These are phyloP conservation scores for Aspergillus diversus DNA, from an alignment of 495 filamentous ascomycete species.

Conservation along the genomic window DNA sequence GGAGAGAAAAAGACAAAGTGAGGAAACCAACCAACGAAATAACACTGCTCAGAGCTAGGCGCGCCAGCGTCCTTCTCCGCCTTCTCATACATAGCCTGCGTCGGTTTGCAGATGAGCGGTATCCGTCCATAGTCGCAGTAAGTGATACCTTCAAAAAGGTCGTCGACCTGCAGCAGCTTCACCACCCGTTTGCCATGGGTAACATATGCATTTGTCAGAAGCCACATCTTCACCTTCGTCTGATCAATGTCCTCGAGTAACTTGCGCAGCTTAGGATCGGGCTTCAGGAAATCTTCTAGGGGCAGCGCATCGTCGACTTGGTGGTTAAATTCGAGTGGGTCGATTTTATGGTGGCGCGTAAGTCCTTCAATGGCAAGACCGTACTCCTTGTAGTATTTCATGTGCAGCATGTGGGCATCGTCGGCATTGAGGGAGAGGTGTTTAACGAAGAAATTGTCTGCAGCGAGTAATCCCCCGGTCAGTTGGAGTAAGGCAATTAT, in stretches of 20 bases:
- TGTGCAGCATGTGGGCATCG: conserved; percentile 81
- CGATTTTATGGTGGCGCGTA: conserved; percentile 91
- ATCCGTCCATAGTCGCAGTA: conserved; percentile 80
- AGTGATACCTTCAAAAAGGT: conserved; percentile 90
- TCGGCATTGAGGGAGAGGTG: conserved; percentile 73
- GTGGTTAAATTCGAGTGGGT: conserved; percentile 91
- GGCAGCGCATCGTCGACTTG: conserved; percentile 96
- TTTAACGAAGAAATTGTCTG: conserved; percentile 77
- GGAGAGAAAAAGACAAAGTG: background rate
- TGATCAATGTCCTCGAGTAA: conserved; percentile 79
- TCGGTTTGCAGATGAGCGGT: conserved; percentile 82
- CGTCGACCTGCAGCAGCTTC: conserved; percentile 76
- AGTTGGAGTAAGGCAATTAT: background rate
- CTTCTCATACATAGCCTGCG: conserved; percentile 80
- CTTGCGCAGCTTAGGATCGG: conserved; percentile 71
- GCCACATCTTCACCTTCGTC: conserved; percentile 82
- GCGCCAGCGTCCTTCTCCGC: conserved; percentile 68
- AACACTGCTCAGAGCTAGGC: conserved; percentile 64
- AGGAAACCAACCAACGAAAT: conserved; percentile 75
- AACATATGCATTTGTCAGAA: conserved; percentile 95
- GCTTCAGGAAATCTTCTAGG: conserved; percentile 78
- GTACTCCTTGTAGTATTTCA: conserved; percentile 92
- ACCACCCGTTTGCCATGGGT: conserved; percentile 86
- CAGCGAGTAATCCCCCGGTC: background rate
- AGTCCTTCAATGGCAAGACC: conserved; percentile 96